Base-by-base conservation (phyloP, 495 filamentous ascomycete genomes). In the Xanthoparmelia taractica region DNA sequence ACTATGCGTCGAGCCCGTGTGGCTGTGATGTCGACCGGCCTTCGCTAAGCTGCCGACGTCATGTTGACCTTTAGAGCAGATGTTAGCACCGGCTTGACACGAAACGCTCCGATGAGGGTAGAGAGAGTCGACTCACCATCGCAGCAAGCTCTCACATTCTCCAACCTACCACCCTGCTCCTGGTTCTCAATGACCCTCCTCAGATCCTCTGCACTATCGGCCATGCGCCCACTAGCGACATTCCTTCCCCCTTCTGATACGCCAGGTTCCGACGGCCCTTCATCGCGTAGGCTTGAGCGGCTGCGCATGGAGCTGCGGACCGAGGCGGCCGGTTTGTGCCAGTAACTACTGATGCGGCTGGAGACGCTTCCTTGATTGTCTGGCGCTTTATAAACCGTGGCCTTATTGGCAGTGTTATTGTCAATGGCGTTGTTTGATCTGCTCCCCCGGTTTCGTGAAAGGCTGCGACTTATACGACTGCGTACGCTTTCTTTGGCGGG, bases 111-210 rank as follows among this genome's bases (percentile, higher is more conserved):
- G n/a, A n/a, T n/a, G n/a, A n/a, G n/a, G n/a, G n/a, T n/a, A n/a
- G n/a, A n/a, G n/a, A n/a, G n/a, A n/a, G n/a, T n/a, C 23, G 2
- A 78, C 86, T 80, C 78, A 93, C 91, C 94, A 84, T 97, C 94
- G 74, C 94, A 98, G 77, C 94, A 98, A 59, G 92, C 92, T 72
- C 94, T 81, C 57, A 98, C 94, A 71, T 98, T 96, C 77, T 96
- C 95, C 67, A 98, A 79, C 63, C 85, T 18, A 3, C 64, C 64
- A 6, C 65, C 61, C 0, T 43, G 41, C 52, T 96, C 89, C 66
- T 92, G 87, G 63, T 78, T 75, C 70, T 91, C 88, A 66, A 91
- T 87, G 58, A 87, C 84, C 60, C 84, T 80, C 63, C 88, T 79
- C 38, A 96, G 68, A 70, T 96, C 90, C 67, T 96, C 92, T 10